Base-by-base conservation (phyloP, 768 basidiomycete genomes). In the Auriscalpium microsporum region DNA sequence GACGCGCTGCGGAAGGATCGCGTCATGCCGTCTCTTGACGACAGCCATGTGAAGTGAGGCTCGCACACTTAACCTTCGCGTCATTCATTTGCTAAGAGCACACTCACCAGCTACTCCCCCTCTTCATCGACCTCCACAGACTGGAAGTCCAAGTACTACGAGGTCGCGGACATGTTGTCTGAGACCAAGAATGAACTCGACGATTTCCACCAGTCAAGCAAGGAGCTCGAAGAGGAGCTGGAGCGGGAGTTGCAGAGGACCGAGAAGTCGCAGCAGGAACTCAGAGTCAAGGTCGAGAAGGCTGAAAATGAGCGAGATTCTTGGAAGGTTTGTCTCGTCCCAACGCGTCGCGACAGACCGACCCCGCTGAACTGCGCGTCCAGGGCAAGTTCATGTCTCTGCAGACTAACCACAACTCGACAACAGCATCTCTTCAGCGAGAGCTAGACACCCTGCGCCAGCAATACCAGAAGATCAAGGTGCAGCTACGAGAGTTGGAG, bases 161-260 rank as follows among this genome's bases (percentile, higher is more conserved):
- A 90, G 71, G 85, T 87, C 52, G 81, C 84, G 50, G 86, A 91
- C 58, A 89, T 92, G 81, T 78, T 94, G 61, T 68, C 82, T 35
- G 89, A 93, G 69, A 91, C 92, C 36, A 81, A 87, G 57, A 76
- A 82, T 10, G 92, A 94, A 70, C 84, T 95, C 50, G 84, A 87
- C 66, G 88, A 94, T 64, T 92, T 92, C 68, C 86, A 91, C 64
- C 77, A 84, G 62, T 84, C 88, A 58, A 86, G 88, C 74, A 91
- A 88, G 71, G 92, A 94, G 61, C 80, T 95, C 37, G 93, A 95
- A 72, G 88, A 92, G 55, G 95, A 97, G 71, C 73, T 97, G 62
- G 93, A 94, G 77, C 80, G 79, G 59, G 95, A 98, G 68, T 74
- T 98, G 55, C 89, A 90, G 66, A 77, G 87, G 53, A 89, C 91